A percentile compares a stretch with the other conserved stretches of the same genome.
These are phyloP conservation scores for Phytophthora constricta DNA, from an alignment of 352 stramenopile species.

Conservation along the genomic window DNA sequence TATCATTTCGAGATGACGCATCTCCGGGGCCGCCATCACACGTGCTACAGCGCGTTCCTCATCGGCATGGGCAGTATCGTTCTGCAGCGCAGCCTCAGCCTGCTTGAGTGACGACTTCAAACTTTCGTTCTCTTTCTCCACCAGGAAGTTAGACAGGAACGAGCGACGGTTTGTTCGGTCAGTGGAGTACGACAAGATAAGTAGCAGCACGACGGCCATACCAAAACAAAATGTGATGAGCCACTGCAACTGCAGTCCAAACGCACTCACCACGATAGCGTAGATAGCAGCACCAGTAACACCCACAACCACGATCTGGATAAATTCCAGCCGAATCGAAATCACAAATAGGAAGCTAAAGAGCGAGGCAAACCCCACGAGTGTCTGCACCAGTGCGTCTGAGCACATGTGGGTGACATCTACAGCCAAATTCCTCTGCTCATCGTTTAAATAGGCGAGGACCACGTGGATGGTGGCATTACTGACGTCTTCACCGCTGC, in stretches of 20 bases:
- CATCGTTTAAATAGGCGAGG: slow-evolving; percentile 39
- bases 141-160: slow-evolving; percentile 82
- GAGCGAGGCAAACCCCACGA: slow-evolving; percentile 72
- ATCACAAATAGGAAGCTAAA: slow-evolving; percentile 87
- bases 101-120: slow-evolving; percentile 80
- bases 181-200: slow-evolving; percentile 81
- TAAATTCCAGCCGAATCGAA: slow-evolving; percentile 88
- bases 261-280: slow-evolving; percentile 60
- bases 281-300: slow-evolving; percentile 64
- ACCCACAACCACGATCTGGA: slow-evolving; percentile 83
- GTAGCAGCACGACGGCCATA: slow-evolving; percentile 73
- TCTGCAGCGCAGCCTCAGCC: slow-evolving; percentile 84
- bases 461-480: slow-evolving; percentile 34
- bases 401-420: slow-evolving; percentile 58
- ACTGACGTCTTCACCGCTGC: slow-evolving; percentile 2
- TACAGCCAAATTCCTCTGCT: slow-evolving; percentile 45
- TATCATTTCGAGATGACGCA: slow-evolving; percentile 79
- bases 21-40: slow-evolving; percentile 72
- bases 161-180: slow-evolving; percentile 82
- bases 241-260: slow-evolving; percentile 67
- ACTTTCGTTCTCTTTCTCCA: slow-evolving; percentile 88
- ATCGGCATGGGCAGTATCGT: slow-evolving; percentile 74
- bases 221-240: slow-evolving; percentile 68
- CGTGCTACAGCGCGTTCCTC: slow-evolving; percentile 76
- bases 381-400: slow-evolving; percentile 65